These are phyloP conservation scores for Clarireedia monteithiana DNA, from an alignment of 2,329 filamentous ascomycete genomes.

Conservation along the genomic window DNA sequence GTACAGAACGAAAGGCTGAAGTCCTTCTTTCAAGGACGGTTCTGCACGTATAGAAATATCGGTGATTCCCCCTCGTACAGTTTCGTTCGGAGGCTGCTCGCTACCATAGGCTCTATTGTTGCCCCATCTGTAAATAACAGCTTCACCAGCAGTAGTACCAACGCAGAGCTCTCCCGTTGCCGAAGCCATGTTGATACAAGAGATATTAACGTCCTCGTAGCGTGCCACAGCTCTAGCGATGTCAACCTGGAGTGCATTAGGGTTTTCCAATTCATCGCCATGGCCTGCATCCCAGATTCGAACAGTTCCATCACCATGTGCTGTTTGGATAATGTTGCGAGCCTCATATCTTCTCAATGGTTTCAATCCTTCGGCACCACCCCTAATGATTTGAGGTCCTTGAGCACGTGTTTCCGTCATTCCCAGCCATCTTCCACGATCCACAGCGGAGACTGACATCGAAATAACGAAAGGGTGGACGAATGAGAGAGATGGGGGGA, in stretches of 20 bases:
- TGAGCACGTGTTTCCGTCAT: conserved; percentile 78
- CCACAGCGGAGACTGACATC: conserved; percentile 63
- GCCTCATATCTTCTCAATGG: conserved; percentile 71
- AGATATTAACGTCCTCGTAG: conserved; percentile 69
- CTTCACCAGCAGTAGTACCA: conserved; percentile 75
- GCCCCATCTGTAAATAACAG: conserved; percentile 84
- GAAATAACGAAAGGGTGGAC: conserved; percentile 83
- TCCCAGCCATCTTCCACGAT: conserved; percentile 77
- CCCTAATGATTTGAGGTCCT: conserved; percentile 70
- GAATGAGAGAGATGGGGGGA: conserved; percentile 80
- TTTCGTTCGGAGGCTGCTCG: conserved; percentile 44
- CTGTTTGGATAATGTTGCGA: conserved; percentile 76
- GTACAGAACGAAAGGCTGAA: conserved; percentile 73
- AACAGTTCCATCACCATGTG: conserved; percentile 87
- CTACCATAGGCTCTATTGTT: conserved; percentile 64
- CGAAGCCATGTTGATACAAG: conserved; percentile 72
- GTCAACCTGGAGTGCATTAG: conserved; percentile 73
- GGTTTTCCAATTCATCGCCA: conserved; percentile 88
- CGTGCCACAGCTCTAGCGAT: conserved; percentile 73
- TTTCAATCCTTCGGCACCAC: conserved; percentile 65
- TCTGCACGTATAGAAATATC: conserved; percentile 70
- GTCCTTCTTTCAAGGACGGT: conserved; percentile 63
- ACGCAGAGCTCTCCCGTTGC: conserved; percentile 77
- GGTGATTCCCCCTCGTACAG: conserved; percentile 62
- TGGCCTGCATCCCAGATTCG: conserved; percentile 89